phyloP scores from a whole-genome alignment of 805 yeast species.

The Helenozyma baotianmanensis region DNA sequence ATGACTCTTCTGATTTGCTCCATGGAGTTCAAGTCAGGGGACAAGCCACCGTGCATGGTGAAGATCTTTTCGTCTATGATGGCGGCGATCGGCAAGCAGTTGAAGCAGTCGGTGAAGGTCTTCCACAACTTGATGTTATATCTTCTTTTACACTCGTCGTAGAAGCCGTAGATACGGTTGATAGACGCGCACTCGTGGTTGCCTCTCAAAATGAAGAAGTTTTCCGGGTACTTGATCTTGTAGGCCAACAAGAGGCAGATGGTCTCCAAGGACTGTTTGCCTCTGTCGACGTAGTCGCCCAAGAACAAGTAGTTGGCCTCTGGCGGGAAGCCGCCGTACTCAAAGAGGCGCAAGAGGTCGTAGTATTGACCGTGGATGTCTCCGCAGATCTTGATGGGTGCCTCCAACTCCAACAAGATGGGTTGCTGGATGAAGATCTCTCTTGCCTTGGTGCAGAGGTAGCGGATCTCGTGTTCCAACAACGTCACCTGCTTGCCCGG shows the following conservation, averaged over 20 bases:
- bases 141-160: constrained; percentile 98
- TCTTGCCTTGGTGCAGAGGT: constrained; percentile 94
- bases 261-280: constrained; percentile 94
- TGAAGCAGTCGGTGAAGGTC: constrained; percentile 96
- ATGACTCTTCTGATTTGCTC: constrained; percentile 97
- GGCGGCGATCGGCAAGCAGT: constrained; percentile 97
- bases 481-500: constrained; percentile 96
- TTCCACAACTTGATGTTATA: constrained; percentile 98
- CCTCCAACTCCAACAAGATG: constrained; percentile 89
- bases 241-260: constrained; percentile 91
- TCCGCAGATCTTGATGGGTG: constrained; percentile 94
- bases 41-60: constrained; percentile 98
- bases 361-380: constrained; percentile 98
- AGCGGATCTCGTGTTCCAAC: constrained; percentile 91
- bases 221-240: constrained; percentile 97
- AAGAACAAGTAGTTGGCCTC: constrained; percentile 93
- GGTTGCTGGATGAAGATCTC: constrained; percentile 98
- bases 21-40: constrained; percentile 96
- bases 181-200: constrained; percentile 98
- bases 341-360: constrained; percentile 89
- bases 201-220: constrained; percentile 93
- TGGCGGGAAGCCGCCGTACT: constrained; percentile 98
- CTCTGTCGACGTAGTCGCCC: constrained; percentile 98
- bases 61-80: constrained; percentile 96
- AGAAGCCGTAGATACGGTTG: constrained; percentile 95